Conservation (phyloP, 768 basidiomycete species). For the Trametes villosa region DNA sequence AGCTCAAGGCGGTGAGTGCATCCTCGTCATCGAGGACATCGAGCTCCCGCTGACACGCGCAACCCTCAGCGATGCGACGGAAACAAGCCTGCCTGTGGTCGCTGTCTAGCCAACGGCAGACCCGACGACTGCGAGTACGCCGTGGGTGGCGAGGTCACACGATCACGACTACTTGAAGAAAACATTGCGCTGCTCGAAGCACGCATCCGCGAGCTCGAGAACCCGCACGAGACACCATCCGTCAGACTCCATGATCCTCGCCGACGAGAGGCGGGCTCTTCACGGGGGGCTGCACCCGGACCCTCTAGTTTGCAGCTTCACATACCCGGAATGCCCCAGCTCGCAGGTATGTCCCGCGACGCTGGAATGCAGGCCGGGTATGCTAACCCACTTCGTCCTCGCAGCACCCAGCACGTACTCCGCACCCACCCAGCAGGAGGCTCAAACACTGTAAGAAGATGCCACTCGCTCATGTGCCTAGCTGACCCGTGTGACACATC, state of each 20-base stretch:
- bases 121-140: constrained; percentile 74
- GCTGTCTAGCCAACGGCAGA: constrained; percentile 52
- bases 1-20: constrained; percentile 29
- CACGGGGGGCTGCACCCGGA: neutral
- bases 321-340: neutral
- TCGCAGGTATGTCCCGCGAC: neutral
- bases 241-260: constrained; percentile 25
- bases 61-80: constrained; percentile 68
- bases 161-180: constrained; percentile 66
- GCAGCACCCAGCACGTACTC: neutral
- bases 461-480: neutral
- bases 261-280: neutral
- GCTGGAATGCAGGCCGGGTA: neutral
- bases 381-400: neutral
- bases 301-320: neutral
- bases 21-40: neutral
- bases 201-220: constrained; percentile 46
- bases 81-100: constrained; percentile 65
- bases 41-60: neutral
- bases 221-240: constrained; percentile 32
- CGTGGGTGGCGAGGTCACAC: constrained; percentile 62
- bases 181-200: constrained; percentile 61
- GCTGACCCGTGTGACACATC: neutral
- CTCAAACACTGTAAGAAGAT: constrained; percentile 17
- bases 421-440: constrained; percentile 12